Evolutionary conservation across 345 rosid genomes (phyloP).

Genomic region (Citrus sp.): DNA sequence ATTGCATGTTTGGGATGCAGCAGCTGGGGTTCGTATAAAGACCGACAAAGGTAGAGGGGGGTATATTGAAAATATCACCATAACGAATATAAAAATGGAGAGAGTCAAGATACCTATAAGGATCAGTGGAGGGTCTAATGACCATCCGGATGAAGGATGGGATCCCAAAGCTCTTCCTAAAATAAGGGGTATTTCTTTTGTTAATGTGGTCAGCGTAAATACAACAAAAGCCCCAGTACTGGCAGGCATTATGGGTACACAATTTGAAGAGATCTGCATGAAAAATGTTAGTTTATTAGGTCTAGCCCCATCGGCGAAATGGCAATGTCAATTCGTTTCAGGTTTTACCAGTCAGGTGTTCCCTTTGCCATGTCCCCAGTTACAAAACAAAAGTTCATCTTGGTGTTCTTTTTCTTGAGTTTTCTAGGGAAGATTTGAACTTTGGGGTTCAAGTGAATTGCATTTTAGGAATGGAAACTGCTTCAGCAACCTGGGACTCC

Average conservation of each 20-base stretch:
- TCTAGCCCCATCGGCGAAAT: conserved; percentile 35
- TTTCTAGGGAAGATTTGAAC: not conserved
- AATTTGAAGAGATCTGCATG: conserved; percentile 68
- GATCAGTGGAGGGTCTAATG: conserved; percentile 86
- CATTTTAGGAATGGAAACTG: not conserved
- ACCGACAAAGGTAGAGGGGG: conserved; percentile 95
- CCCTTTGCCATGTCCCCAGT: conserved; percentile 67
- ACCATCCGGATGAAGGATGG: conserved; percentile 88
- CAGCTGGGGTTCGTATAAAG: conserved; percentile 87
- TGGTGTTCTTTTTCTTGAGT: conserved; percentile 38
- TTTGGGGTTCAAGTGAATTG: not conserved
- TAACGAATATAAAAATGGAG: conserved; percentile 63
- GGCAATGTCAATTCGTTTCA: conserved; percentile 84
- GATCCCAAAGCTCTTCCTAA: conserved; percentile 74
- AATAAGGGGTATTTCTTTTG: conserved; percentile 63
- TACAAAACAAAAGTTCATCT: conserved; percentile 42
- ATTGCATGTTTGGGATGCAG: conserved; percentile 83
- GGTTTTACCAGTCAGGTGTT: conserved; percentile 57
- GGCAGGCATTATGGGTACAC: conserved; percentile 63
- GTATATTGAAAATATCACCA: conserved; percentile 62
- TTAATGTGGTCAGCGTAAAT: conserved; percentile 60
- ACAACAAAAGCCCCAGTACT: conserved; percentile 76
- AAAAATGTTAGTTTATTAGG: conserved; percentile 69
- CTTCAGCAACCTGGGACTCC: not conserved
- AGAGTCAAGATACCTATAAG: conserved; percentile 83